Conservation (phyloP, 345 rosid genomes). For the Arabidopsis arenosa region DNA sequence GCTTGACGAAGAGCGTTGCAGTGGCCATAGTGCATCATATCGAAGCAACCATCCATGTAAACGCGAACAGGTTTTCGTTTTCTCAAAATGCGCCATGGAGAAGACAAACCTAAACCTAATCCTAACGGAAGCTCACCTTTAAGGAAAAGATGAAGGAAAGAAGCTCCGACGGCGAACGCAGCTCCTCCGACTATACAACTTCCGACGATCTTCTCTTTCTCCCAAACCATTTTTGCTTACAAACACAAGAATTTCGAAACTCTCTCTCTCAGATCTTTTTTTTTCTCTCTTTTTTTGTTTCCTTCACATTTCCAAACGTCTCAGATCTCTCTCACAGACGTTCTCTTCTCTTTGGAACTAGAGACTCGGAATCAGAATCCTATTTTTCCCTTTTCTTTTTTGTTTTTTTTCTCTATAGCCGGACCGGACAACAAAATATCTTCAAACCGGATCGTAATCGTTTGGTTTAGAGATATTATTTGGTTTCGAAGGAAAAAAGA, state of each 20-base stretch:
- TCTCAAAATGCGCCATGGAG: slow-evolving; percentile 46
- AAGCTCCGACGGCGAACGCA: slow-evolving; percentile 54
- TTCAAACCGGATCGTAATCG: slow-evolving; percentile 16
- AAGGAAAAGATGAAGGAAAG: slow-evolving; percentile 46
- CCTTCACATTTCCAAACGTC: slow-evolving; percentile 38
- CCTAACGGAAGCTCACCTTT: slow-evolving; percentile 48
- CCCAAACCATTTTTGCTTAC: slow-evolving; percentile 44
- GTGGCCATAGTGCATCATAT: slow-evolving; percentile 98
- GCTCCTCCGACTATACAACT: slow-evolving; percentile 60
- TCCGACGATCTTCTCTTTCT: slow-evolving; percentile 51
- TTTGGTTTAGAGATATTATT: neutral
- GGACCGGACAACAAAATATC: neutral
- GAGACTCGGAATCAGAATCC: slow-evolving; percentile 48
- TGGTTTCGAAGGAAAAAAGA: neutral
- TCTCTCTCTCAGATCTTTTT: slow-evolving; percentile 41
- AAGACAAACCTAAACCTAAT: slow-evolving; percentile 44
- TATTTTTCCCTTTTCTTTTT: slow-evolving; percentile 5
- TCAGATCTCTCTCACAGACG: slow-evolving; percentile 41
- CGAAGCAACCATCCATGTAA: slow-evolving; percentile 99
- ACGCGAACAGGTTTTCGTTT: slow-evolving; percentile 74
- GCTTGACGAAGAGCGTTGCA: slow-evolving; percentile 93
- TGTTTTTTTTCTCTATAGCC: neutral
- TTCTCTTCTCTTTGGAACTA: slow-evolving; percentile 44
- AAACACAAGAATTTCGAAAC: neutral
- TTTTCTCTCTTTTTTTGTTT: neutral